Evolutionary conservation across 148 eudicot species (phyloP).

Genomic region (Silene uniflora): DNA sequence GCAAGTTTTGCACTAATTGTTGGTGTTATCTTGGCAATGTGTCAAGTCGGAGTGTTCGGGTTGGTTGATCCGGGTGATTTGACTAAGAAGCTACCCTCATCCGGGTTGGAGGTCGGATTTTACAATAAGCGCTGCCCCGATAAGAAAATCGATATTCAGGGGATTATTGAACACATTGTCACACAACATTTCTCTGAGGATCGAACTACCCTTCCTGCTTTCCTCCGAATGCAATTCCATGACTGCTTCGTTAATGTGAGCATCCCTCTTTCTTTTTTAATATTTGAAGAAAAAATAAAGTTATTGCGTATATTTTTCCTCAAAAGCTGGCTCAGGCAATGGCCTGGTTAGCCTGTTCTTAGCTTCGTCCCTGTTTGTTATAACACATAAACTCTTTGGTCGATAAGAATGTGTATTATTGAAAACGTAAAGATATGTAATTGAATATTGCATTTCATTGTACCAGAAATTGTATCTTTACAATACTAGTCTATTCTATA

Average conservation of each 20-base stretch:
- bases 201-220: not conserved
- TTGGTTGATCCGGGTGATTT: not conserved
- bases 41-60: not conserved
- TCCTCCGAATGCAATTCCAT: conserved; percentile 37
- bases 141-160: conserved; percentile 30
- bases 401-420: no score
- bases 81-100: not conserved
- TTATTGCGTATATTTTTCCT: no score
- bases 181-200: conserved; percentile 12
- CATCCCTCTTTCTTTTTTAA: no score
- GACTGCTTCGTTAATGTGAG: conserved; percentile 52
- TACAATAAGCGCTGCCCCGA: conserved; percentile 36
- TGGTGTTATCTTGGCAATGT: not conserved
- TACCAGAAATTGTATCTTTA: no score
- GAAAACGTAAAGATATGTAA: no score
- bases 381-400: no score
- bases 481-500: no score
- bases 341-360: no score
- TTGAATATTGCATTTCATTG: no score
- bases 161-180: conserved; percentile 26
- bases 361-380: no score
- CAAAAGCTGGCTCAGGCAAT: no score
- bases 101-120: conserved; percentile 32
- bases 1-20: not conserved
- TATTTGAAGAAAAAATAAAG: no score